Evolutionary conservation across 164 flowering plant genomes (phyloP).

Genomic region (Vitis amurensis): DNA sequence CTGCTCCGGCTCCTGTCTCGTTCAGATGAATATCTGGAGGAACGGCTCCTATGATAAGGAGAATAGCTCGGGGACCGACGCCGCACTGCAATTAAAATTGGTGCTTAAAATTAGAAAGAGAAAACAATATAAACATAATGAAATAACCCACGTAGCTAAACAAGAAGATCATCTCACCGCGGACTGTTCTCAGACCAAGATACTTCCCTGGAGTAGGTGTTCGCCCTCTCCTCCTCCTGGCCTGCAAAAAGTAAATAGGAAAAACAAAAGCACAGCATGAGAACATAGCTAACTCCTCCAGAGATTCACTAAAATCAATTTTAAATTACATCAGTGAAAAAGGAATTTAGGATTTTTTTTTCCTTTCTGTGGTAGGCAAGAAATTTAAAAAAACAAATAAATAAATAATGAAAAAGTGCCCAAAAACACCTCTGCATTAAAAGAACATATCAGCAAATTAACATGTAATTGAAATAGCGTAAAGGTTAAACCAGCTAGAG

Average conservation of each 20-base stretch:
- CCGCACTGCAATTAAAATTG: slow-evolving; percentile 26
- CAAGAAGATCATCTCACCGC: slow-evolving; percentile 37
- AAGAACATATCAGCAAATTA: background rate
- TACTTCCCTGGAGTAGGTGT: slow-evolving; percentile 93
- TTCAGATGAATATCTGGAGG: slow-evolving; percentile 48
- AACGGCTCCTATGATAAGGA: slow-evolving; percentile 38
- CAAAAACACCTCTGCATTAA: background rate
- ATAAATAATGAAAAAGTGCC: background rate
- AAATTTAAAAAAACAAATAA: background rate
- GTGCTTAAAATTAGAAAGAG: too few species aligned
- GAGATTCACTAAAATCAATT: too few species aligned
- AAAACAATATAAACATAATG: background rate
- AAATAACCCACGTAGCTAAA: background rate
- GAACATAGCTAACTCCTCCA: background rate
- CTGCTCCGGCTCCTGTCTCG: slow-evolving; percentile 32
- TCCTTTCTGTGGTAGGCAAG: too few species aligned
- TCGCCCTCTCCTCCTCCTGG: slow-evolving; percentile 74
- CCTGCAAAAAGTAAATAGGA: slow-evolving; percentile 30
- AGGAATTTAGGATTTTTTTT: too few species aligned
- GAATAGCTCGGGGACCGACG: slow-evolving; percentile 49
- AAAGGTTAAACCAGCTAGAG: slow-evolving; percentile 22
- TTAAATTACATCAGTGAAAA: too few species aligned
- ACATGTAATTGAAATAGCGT: background rate
- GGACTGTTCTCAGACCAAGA: slow-evolving; percentile 59
- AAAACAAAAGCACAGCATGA: background rate